Evolutionary conservation across 2,329 filamentous ascomycete genomes (phyloP), one percentile per base, ranked within the genome.

Genomic region (Aspergillus fischeri): DNA sequence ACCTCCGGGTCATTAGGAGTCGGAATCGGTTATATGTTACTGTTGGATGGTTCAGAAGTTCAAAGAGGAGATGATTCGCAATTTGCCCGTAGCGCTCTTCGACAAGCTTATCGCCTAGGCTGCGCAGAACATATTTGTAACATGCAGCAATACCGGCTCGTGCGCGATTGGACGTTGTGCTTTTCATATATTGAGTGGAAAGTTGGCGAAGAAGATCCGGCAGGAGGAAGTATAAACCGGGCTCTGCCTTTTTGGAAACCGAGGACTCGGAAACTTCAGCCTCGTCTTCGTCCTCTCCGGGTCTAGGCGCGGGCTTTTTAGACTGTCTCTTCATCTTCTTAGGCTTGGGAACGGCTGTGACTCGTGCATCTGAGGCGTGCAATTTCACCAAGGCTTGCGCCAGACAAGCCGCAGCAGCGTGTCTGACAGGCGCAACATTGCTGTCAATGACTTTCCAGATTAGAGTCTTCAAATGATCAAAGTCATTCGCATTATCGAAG

Each of bases 401-500:
- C 57, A 97, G 81, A 70, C 90, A 93, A 55, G 91, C 90, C 6
- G 92, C 92, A 3, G 91, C 91, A 2, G 92, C 90, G 73, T 93
- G 90, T 59, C 94, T 85, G 52, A 96, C 91, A 28, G 87, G 82
- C 0, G 86, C 77, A 51, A 87, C 89, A 1, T 86, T 75, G 38
- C 88, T 92, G 65, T 99, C 94, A 58, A 95, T 88, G 0, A 88
- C 84, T 74, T 96, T 97, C 83, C 92, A 94, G 17, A 95, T 78
- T 5, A 88, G 85, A 35, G 83, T 84, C 73, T 93, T 92, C 21
- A 97, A 76, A 70, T 89, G 91, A 64, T 99, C 94, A 68, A 96
- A 96, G 70, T 99, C 94, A 70, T 83, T 87, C 14, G 88, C 86
- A 68, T 95, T 96, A 69, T 92, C 87, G 69, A 97, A 97, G 70